Base-by-base conservation (phyloP, 352 stramenopile species). In the Phytopythium montanum region DNA sequence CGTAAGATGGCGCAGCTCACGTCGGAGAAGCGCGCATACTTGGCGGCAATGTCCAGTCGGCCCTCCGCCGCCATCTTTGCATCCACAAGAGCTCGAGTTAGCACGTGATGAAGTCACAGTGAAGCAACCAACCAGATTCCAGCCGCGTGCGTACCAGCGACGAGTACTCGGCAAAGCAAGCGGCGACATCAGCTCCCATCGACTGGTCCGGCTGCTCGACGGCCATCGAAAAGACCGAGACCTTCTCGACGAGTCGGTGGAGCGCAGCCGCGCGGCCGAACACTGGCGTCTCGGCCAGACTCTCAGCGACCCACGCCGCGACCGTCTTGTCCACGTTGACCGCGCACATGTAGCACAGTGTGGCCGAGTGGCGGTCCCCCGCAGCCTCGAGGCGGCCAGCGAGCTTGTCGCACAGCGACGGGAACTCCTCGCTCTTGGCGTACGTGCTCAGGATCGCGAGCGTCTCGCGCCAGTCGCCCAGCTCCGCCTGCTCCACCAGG, bases 361-460 rank as follows among this genome's bases (percentile, higher is more conserved):
- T 98, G 21, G 97, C 97, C 59, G 85, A 97, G 60, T 88, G 75
- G 38, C 86, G 44, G 65, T 99, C 96, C 2, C 95, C 85, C 56
- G 94, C 85, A 0, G 54, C 70, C 73, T 99, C 94, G 10, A 99
- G 80, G 41, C 91, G 76, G 34, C 87, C 82, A 21, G 94, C 97
- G 18, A 99, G 75, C 31, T 90, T 87, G 61, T 98, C 92, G 64
- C 97, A 99, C 28, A 99, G 83, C 31, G 65, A 76, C 36, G 95
- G 90, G 64, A 99, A 99, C 75, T 99, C 93, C 49, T 99, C 95
- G 48, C 88, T 97, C 70, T 98, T 97, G 23, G 88, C 95, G 73
- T 99, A 99, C 3, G 97, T 99, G 26, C 88, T 98, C 46, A 99
- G 68, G 57, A 99, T 98, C 5, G 97, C 97, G 26, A 99, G 69